Evolutionary conservation across 139 green algal species (phyloP), one percentile per base, ranked within the genome.

Genomic region (Chlorella sorokiniana): DNA sequence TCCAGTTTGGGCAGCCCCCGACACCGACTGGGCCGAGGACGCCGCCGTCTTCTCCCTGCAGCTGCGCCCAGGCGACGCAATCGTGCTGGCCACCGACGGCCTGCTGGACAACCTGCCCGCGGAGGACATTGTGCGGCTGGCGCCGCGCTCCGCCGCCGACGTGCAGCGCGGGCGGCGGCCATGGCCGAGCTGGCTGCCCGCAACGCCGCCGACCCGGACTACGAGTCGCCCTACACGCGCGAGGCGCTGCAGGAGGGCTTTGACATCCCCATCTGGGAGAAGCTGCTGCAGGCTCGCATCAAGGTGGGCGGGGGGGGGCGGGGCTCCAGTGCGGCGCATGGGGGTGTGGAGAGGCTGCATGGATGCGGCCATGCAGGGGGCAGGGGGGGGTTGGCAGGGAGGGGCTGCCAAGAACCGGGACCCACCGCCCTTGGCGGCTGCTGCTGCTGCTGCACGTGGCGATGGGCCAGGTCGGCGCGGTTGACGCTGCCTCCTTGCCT

Each of bases 101-200:
- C 86, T 99, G 71, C 98, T 95, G 83, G 97, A 99, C 88, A 99
- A 99, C 89, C 89, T 98, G 20, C 98, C 93, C 51, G 77, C 91
- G 7, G 90, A 97, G 45, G 96, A 99, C 82, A 83, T 93, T 51
- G 88, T 74, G 14, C 56, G 64, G 18, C 41, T 97, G 48, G 88
- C 88, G n/a, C 54, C 40, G 23, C 33, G 78, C 10, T 63, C 74
- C 2, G 67, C 69, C 3, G 64, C 42, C 1, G 67, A 86, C 7
- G 91, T 92, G n/a, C 45, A 87, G 40, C 45, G 35, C 23, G 79
- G 89, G 54, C 23, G 48, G 73, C 81, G 1, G 81, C 74, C 6
- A 72, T 95, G 81, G 92, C 87, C 0, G 51, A 80, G 35, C 77
- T 87, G 54, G 90, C 92, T 4, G 76, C 73, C 35, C 64, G 37